These are phyloP conservation scores for Psophocarpus tetragonolobus DNA, from an alignment of 306 rosid species.

Conservation along the genomic window DNA sequence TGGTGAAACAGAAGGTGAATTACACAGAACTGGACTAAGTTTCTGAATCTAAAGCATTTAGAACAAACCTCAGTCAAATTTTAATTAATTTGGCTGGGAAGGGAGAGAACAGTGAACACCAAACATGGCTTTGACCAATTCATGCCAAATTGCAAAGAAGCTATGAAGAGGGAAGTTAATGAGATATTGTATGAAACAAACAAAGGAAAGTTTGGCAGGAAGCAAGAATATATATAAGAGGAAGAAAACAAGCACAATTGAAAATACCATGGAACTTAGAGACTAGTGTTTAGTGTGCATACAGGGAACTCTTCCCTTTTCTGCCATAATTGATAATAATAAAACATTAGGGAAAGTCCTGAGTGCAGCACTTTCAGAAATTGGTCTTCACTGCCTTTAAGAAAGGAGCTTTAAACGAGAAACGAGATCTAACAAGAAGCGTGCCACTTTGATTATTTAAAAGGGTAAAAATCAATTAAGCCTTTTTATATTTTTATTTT, in stretches of 20 bases:
- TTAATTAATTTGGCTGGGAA: background rate
- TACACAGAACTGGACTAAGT: background rate
- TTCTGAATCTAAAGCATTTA: background rate
- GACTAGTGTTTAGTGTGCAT: background rate
- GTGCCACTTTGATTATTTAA: constrained; percentile 42
- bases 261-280: background rate
- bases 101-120: background rate
- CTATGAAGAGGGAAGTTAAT: background rate
- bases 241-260: background rate
- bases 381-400: constrained; percentile 38
- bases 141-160: background rate
- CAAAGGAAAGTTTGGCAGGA: background rate
- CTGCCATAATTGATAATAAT: background rate
- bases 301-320: constrained; percentile 14
- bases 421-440: constrained; percentile 32
- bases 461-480: constrained; percentile 29
- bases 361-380: background rate
- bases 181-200: background rate
- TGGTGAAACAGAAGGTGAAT: background rate
- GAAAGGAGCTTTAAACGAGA: constrained; percentile 49
- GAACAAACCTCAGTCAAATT: constrained; percentile 16
- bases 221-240: background rate
- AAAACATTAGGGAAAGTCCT: background rate
- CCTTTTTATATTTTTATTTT: constrained; percentile 44
- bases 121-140: constrained; percentile 8